Evolutionary conservation across 805 yeast species (phyloP), one percentile per base, ranked within the genome.

Genomic region (Kluyveromyces siamensis): DNA sequence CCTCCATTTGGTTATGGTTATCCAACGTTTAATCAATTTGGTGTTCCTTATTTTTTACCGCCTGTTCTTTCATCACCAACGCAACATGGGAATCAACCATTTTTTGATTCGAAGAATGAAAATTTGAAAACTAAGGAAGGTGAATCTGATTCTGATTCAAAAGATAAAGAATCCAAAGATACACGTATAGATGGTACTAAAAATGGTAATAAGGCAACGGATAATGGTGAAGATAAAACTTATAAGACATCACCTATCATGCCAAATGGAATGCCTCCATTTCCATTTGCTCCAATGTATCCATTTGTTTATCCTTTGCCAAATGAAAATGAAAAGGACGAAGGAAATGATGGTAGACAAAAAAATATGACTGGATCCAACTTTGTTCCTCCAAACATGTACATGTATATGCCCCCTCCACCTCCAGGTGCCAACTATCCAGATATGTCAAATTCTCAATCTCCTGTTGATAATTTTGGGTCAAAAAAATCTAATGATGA

Each of bases 341-440:
- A 16, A 16, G 18, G 33, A 17, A 38, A 43, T 33, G 14, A 17
- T 19, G 39, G 17, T 30, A 17, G 11, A 11, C 27, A 27, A 16
- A 9, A 35, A 35, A 17, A 21, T n/a, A 9, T 27, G 27, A 17
- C 5, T 43, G 27, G 33, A 38, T 33, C 39, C 25, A 16, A 5
- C 38, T 10, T 43, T 30, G 5, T 44, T 16, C 35, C 46, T 8
- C 50, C 46, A 33, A 48, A 44, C 33, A 51, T 49, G 14, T 50
- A 45, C 41, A 19, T 50, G 17, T 50, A 44, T 40, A 21, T 50
- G 45, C 41, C 45, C 5, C 44, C 55, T 44, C 48, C 52, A 13
- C 51, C 46, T 27, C 50, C 52, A 46, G 53, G 19, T 37, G 21
- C 43, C 8, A 36, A 37, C 19, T 36, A 17, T 16, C 33, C 18